Conservation (phyloP, 164 flowering plant genomes). For the Vitis rotundifolia region DNA sequence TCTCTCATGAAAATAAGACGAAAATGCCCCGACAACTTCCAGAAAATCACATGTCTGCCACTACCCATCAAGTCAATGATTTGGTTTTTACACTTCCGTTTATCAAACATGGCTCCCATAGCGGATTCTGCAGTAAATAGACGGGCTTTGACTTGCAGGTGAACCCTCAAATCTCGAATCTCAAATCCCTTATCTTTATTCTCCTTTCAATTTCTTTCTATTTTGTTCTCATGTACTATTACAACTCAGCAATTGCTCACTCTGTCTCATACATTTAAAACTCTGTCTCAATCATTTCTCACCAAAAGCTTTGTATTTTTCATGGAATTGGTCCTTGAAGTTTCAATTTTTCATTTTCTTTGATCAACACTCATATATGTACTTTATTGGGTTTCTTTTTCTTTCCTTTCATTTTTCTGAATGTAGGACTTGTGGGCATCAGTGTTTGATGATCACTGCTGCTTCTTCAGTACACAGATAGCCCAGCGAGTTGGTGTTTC, state of each 20-base stretch:
- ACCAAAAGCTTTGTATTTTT: not conserved
- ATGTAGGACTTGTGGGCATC: not conserved
- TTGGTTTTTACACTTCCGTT: too few relatives aligned
- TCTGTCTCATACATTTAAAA: not conserved
- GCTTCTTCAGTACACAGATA: too few relatives aligned
- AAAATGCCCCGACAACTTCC: not conserved
- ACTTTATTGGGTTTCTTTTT: conserved; percentile 8
- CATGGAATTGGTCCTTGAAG: not conserved
- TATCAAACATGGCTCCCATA: not conserved
- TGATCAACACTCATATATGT: conserved; percentile 1
- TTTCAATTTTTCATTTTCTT: not conserved
- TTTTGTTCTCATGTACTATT: not conserved
- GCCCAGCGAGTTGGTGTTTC: too few relatives aligned
- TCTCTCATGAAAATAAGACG: too few relatives aligned
- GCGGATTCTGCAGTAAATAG: not conserved
- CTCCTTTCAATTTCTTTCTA: not conserved
- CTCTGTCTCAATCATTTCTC: not conserved
- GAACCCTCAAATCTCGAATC: not conserved
- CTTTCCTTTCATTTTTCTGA: not conserved
- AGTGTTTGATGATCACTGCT: not conserved
- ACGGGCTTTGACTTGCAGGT: conserved; percentile 4
- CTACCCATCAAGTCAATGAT: not conserved
- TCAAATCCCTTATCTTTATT: not conserved
- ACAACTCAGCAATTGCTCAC: not conserved
- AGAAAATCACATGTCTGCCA: not conserved